Conservation (phyloP, 495 filamentous ascomycete species). For the Lepraria neglecta region DNA sequence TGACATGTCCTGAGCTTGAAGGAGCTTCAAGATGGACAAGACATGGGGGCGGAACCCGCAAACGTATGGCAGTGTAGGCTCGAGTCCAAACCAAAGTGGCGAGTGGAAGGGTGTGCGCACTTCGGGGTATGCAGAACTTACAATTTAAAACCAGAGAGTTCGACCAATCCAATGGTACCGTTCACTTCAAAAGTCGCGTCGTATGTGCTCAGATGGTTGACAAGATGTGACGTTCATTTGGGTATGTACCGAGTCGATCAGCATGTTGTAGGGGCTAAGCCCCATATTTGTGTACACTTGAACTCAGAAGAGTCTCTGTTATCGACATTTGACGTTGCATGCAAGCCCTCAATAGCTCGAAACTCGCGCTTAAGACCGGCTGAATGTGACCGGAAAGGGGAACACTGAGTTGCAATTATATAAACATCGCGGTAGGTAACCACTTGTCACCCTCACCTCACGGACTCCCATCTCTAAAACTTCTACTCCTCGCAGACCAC, state of each 20-base stretch:
- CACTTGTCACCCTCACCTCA: neutral
- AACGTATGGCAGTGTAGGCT: no score
- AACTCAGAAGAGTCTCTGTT: no score
- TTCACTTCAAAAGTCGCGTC: neutral
- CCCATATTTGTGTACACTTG: no score
- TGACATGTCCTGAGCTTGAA: neutral
- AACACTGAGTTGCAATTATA: neutral
- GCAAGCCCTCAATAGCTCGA: no score
- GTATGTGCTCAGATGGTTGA: neutral
- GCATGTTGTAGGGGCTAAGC: no score
- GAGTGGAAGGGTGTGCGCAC: no score
- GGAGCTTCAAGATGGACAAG: neutral
- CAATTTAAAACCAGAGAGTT: neutral
- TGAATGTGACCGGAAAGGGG: neutral
- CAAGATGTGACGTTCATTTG: no score
- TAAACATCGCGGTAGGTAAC: neutral
- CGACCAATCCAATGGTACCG: no score
- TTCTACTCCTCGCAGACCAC: slow-evolving; percentile 21
- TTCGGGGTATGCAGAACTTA: no score
- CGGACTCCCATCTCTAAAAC: neutral
- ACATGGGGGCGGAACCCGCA: neutral
- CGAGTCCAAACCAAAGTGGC: neutral
- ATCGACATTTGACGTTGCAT: no score
- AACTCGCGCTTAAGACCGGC: no score
- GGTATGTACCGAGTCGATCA: no score